Evolutionary conservation across 2,329 filamentous ascomycete species (phyloP), one percentile per base, ranked within the genome.

Genomic region (Aspergillus phoenicis): DNA sequence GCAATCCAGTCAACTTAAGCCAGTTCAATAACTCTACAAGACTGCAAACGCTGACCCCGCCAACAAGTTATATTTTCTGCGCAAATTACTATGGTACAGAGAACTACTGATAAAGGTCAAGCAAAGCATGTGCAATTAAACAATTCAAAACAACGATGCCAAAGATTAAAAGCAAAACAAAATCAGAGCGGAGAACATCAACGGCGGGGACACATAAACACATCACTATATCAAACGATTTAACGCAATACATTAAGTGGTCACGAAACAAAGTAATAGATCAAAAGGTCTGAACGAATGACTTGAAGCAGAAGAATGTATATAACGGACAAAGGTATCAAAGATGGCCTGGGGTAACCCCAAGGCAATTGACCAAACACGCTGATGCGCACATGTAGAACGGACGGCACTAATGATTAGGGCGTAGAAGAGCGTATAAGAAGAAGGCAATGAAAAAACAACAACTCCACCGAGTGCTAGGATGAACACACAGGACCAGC

Each of bases 401-500:
- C 64, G 68, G 57, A 62, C 64, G 73, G 67, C 60, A 68, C 63
- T 71, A 69, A 65, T 55, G 58, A 70, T 69, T 67, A 70, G 65
- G 55, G 62, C 64, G 58, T 61, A 61, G 33, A 51, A 51, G 48
- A 61, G 39, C 33, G 59, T 58, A 57, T 22, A 51, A 36, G 33
- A 33, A 33, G 45, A 51, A 53, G 55, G 36, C 52, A 58, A 36
- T 13, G 33, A 59, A 59, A 52, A 65, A 66, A 62, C 57, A 69
- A 72, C 61, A 77, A 76, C 73, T 75, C 73, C 73, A 72, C 71
- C 68, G 69, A 74, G 72, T 75, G 73, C 74, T 69, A 75, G 65
- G 64, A 71, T 69, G 69, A 78, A 77, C 77, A 79, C 77, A 74
- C 77, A 79, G 77, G 76, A 78, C 77, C 77, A 79, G 77, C 77